Base-by-base conservation (phyloP, 495 filamentous ascomycete species). In the Penicillium argentinense region DNA sequence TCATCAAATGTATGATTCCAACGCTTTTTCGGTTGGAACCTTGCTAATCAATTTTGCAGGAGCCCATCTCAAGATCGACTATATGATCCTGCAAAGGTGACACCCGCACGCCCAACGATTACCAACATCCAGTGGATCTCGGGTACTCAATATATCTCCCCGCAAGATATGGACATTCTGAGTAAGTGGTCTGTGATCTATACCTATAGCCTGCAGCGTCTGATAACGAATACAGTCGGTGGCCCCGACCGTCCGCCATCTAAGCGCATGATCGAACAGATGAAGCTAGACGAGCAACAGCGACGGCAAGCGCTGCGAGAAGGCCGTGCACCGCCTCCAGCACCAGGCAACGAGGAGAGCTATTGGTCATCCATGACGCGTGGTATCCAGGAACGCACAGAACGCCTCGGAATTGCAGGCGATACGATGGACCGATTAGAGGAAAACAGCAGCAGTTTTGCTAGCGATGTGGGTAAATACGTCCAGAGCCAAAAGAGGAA, bases 101-200 rank as follows among this genome's bases (percentile, higher is more conserved):
- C 86, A 12, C 93, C 92, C 3, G 76, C 87, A 11, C 79, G 93
- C 23, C 95, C 93, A n/a, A 96, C 91, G 1, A 98, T 98, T 36
- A 91, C 88, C 7, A 96, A 93, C 52, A 60, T 98, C 16, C 89
- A 96, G 64, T 98, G 93, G 93, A 89, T 98, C 28, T 84, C 91
- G 0, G 95, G 93, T 1, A 97, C 95, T 9, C 92, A 96, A 65
- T 88, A 95, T 50, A 75, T 98, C 25, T 87, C 87, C 13, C 85
- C 89, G 11, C 73, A 84, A n/a, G 95, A 98, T 62, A 81, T 98
- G 70, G 93, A 97, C 53, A 63, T 95, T 6, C 67, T 97, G 26
- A 93, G 73, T 76, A 65, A 38, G 69, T 66, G 16, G n/a, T n/a
- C n/a, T n/a, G n/a, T n/a, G n/a, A n/a, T 33, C 16, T 2, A 18